These are phyloP conservation scores for Actinidia arguta DNA, from an alignment of 179 eudicot genomes.

Conservation along the genomic window DNA sequence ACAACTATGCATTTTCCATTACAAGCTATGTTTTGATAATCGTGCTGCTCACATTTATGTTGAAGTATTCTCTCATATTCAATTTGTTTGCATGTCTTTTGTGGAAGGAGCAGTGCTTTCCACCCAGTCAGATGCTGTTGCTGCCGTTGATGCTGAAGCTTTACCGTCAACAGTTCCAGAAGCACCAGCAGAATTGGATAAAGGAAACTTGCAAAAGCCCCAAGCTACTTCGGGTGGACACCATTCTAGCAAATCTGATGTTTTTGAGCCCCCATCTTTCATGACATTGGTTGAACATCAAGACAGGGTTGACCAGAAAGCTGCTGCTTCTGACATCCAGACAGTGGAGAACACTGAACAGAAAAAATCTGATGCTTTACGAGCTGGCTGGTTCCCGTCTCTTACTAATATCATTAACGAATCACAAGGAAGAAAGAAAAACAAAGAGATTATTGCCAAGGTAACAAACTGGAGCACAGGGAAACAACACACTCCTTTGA, in stretches of 20 bases:
- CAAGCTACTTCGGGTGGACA: conserved; percentile 30
- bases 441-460: conserved; percentile 69
- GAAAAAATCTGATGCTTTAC: conserved; percentile 35
- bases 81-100: not conserved
- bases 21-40: not conserved
- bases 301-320: conserved; percentile 23
- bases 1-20: not conserved
- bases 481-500: conserved; percentile 56
- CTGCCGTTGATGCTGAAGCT: conserved; percentile 34
- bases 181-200: conserved; percentile 28
- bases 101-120: conserved; percentile 45
- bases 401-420: conserved; percentile 44
- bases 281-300: conserved; percentile 46
- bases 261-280: conserved; percentile 39
- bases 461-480: conserved; percentile 58
- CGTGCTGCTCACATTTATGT: not conserved
- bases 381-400: conserved; percentile 49
- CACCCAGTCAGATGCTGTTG: conserved; percentile 40
- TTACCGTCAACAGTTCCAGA: conserved; percentile 24
- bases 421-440: conserved; percentile 54
- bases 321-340: conserved; percentile 38
- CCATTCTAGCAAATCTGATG: conserved; percentile 37
- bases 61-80: too few relatives aligned
- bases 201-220: conserved; percentile 29
- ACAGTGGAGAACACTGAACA: conserved; percentile 32